Evolutionary conservation across 768 basidiomycete genomes (phyloP), one percentile per base, ranked within the genome.

Genomic region (Gloeostereum incarnatum): DNA sequence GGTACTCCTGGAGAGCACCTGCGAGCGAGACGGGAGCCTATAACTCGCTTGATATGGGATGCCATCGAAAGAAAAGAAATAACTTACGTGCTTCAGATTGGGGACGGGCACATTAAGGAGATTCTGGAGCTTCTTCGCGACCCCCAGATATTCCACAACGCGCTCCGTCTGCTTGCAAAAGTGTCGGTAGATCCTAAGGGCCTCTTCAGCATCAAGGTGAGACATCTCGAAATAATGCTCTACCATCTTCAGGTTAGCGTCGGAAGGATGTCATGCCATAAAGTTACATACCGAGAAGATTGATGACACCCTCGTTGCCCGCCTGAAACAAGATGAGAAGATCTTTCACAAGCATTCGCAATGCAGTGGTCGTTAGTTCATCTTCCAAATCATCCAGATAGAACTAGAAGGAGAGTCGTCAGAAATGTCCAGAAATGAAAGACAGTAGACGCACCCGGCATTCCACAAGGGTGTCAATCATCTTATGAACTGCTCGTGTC

Each of bases 191-290:
- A 98, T 80, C 13, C 62, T 58, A 18, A 98, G 73, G 2, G 94
- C 87, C 22, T 85, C 78, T 25, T 73, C 63, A 0, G 94, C 96
- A 53, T 98, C 94, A n/a, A 80, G 59, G 45, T 86, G 84, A 0
- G 91, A 89, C 96, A 98, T 98, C 56, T 96, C 93, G 51, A 98
- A 97, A 60, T 96, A 99, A 60, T 94, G 85, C 53, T 97, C 96
- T 80, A 44, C 18, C 36, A 33, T 58, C n/a, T 49, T 22, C 17
- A 37, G 22, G n/a, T 59, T 55, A 10, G 62, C 58, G 24, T 61
- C 45, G 31, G 47, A 51, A 38, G 62, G 50, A 44, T 54, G 59
- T 32, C 27, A 41, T 29, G n/a, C 41, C 8, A 31, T 11, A 14
- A 18, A 58, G 54, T 7, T 56, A 61, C 58, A 61, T 60, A 73